Evolutionary conservation across 176 grass and related monocot species (phyloP).

Genomic region (Olyra latifolia): DNA sequence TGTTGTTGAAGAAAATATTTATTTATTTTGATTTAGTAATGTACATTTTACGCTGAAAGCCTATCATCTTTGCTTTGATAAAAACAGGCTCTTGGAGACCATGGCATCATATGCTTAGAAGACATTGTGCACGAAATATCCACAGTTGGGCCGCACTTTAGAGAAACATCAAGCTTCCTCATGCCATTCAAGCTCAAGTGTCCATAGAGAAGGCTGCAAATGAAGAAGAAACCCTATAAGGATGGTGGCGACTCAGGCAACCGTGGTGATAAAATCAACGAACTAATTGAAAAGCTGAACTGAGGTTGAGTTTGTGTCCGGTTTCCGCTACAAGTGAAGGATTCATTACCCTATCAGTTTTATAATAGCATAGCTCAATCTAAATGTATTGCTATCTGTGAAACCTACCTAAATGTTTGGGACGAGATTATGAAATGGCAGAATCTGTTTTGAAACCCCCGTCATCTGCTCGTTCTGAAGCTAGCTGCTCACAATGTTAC

Average conservation of each 20-base stretch:
- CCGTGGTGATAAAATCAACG: conserved; percentile 59
- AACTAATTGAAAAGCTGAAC: conserved; percentile 69
- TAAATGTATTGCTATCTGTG: conserved; percentile 25
- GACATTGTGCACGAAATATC: conserved; percentile 61
- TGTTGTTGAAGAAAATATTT: background rate
- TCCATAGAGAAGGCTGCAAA: conserved; percentile 51
- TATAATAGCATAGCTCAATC: conserved; percentile 48
- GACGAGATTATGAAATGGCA: conserved; percentile 32
- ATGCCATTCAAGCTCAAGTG: conserved; percentile 68
- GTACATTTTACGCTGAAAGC: background rate
- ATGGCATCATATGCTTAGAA: conserved; percentile 70
- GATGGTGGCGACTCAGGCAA: conserved; percentile 63
- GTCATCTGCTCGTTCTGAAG: background rate
- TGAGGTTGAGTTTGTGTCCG: background rate
- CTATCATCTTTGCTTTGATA: background rate
- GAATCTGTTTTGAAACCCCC: background rate
- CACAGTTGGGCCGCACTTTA: conserved; percentile 57
- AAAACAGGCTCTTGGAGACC: conserved; percentile 48
- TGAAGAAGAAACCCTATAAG: conserved; percentile 74
- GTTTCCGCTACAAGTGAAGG: background rate
- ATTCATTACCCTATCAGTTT: conserved; percentile 19
- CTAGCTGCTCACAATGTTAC: background rate
- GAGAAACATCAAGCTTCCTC: conserved; percentile 47
- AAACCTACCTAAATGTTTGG: background rate
- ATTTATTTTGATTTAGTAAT: background rate